phyloP scores from a whole-genome alignment of 495 filamentous ascomycete genomes.

The Daldinia caldariorum region DNA sequence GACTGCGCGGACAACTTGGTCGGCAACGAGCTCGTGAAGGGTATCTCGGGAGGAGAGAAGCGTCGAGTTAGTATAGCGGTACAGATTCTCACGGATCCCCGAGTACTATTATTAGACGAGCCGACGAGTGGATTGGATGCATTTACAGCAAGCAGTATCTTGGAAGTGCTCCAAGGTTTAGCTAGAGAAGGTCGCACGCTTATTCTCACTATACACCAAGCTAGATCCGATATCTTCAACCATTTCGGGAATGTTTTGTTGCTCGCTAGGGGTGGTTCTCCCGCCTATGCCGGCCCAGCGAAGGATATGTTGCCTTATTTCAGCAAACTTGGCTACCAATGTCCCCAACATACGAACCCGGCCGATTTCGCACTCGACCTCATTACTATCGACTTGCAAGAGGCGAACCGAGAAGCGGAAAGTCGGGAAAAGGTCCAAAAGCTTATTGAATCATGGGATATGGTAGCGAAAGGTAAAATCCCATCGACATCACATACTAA shows the following conservation, averaged over 20 bases:
- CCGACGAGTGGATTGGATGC: conserved; percentile 80
- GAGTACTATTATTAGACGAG: conserved; percentile 75
- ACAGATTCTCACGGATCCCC: conserved; percentile 77
- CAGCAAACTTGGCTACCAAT: conserved; percentile 64
- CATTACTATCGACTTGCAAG: conserved; percentile 77
- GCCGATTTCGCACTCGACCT: conserved; percentile 81
- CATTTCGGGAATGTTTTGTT: conserved; percentile 76
- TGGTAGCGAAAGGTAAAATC: conserved; percentile 4
- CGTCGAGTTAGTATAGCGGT: conserved; percentile 77
- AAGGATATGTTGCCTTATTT: conserved; percentile 74
- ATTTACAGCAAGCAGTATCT: conserved; percentile 78
- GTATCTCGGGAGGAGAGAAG: conserved; percentile 82
- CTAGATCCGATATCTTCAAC: conserved; percentile 74
- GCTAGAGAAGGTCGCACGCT: conserved; percentile 78
- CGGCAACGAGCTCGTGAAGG: conserved; percentile 74
- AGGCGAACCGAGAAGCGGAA: conserved; percentile 64
- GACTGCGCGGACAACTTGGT: conserved; percentile 80
- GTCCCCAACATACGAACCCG: conserved; percentile 73
- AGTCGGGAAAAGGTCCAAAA: conserved; percentile 67
- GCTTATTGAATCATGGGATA: conserved; percentile 64
- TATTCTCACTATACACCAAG: conserved; percentile 79
- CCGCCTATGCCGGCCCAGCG: conserved; percentile 72
- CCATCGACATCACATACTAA: not conserved
- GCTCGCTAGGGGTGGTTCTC: conserved; percentile 71
- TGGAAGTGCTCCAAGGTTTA: conserved; percentile 72